Percentiles rank a stretch among this genome's conserved stretches.
phyloP scores from a whole-genome alignment of 768 basidiomycete genomes.

The Hypholoma fasciculare region DNA sequence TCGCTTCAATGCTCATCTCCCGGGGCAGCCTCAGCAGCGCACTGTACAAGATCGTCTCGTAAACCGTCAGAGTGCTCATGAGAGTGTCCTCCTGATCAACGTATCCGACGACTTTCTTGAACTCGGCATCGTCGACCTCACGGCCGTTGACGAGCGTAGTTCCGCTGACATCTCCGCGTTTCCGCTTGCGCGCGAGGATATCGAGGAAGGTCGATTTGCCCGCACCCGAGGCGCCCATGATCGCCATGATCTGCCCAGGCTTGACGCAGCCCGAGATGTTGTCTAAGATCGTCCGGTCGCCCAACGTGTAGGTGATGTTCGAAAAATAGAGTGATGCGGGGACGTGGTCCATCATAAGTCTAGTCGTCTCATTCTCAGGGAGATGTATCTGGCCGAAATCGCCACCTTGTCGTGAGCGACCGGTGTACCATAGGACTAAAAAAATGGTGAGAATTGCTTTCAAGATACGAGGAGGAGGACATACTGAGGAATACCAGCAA shows the following conservation, averaged over 20 bases:
- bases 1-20: slow-evolving; percentile 96
- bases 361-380: slow-evolving; percentile 78
- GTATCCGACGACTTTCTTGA: slow-evolving; percentile 87
- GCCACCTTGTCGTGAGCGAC: slow-evolving; percentile 63
- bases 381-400: slow-evolving; percentile 75
- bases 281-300: slow-evolving; percentile 69
- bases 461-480: slow-evolving; percentile 6
- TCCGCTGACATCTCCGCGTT: slow-evolving; percentile 76
- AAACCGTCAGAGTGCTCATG: slow-evolving; percentile 96
- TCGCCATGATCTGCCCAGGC: slow-evolving; percentile 90
- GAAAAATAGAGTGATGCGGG: slow-evolving; percentile 94
- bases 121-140: slow-evolving; percentile 68
- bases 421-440: slow-evolving; percentile 86
- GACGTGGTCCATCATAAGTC: slow-evolving; percentile 92
- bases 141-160: slow-evolving; percentile 85
- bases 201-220: slow-evolving; percentile 97
- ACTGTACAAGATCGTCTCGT: slow-evolving; percentile 95
- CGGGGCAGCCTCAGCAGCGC: slow-evolving; percentile 87
- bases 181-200: slow-evolving; percentile 88
- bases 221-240: slow-evolving; percentile 96
- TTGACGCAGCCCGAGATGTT: slow-evolving; percentile 80
- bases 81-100: slow-evolving; percentile 99
- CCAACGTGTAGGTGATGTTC: slow-evolving; percentile 76
- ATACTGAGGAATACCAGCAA: slow-evolving; percentile 63
- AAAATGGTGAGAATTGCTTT: neutral